Base-by-base conservation (phyloP, 257 asterid genomes). In the Apocynum venetum region DNA sequence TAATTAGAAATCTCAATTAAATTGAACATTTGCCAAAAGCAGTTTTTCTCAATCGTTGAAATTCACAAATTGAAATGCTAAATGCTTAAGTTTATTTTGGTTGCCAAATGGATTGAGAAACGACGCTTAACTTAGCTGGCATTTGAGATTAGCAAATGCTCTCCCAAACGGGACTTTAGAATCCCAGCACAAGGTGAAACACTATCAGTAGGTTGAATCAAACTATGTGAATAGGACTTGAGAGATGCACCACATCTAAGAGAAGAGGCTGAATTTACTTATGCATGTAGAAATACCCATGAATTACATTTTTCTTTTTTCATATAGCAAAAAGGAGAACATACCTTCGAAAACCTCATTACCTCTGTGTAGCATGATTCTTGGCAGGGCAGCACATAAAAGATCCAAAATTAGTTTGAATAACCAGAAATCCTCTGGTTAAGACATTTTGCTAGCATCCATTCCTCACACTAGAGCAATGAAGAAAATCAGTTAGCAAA, bases 371-470 rank as follows among this genome's bases (percentile, higher is more conserved):
- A 81, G 61, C 80, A 74, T 75, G 80, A 74, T 71, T 87, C 72
- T 68, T 86, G 55, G 86, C 76, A 87, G 89, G 69, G 89, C 82
- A 87, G 89, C 80, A 88, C 77, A 83, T 59, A 73, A 77, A 85
- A 78, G 88, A 76, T 77, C 84, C 86, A 81, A 77, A 88, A 78
- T 78, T 82, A 79, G 77, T 86, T 79, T 88, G 84, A 84, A 80
- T 79, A 83, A 89, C 92, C 92, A 86, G 89, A 82, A 82, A 51
- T 63, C 84, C 87, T 79, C 90, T 80, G 88, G 86, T 82, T 73
- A 88, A 89, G 79, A 80, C 85, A 80, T 84, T 84, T 90, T 82
- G 87, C 86, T 80, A 85, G 86, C 96, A 84, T 87, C 91, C 87
- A 85, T 78, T 85, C 85, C 87, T 85, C 93, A 89, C 80, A 76